Evolutionary conservation across 2,329 filamentous ascomycete species (phyloP), one percentile per base, ranked within the genome.

Genomic region (Monilinia vaccinii-corymbosi): DNA sequence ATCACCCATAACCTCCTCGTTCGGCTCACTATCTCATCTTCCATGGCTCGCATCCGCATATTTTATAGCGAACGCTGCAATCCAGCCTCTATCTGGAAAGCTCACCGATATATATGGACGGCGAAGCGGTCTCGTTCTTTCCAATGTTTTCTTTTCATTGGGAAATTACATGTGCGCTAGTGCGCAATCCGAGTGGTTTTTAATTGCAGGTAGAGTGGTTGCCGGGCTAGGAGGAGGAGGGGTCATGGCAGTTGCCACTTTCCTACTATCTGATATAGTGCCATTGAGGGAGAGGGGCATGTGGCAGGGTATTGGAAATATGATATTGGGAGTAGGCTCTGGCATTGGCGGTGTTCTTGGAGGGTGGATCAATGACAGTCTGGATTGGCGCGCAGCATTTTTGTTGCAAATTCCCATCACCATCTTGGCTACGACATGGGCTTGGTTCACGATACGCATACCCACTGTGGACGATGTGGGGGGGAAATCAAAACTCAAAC

Each of bases 281-380:
- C 56, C 56, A 21, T 28, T 59, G 31, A 34, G 56, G 34, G 50
- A 45, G 13, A 47, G 56, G 23, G 56, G 56, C n/a, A 52, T 59
- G n/a, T 92, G 86, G 84, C 88, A 91, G 71, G 88, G 88, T 0
- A 76, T 77, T 62, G 77, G 90, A 68, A 92, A 91, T 71, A 80
- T 91, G 63, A 78, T 91, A 49, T 90, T 81, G 67, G 86, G 86
- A 0, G 74, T 78, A n/a, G 89, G 88, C n/a, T 81, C 86, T 3
- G 82, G 83, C 7, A 77, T 79, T 5, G 89, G 89, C 1, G 88
- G 85, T 8, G 87, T 88, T 0, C 65, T 93, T 0, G 89, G 83
- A 64, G 88, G 89, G 2, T 71, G 89, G 8, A 72, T 91, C 13
- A 82, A 86, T 0, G 88, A 91, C 71, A 81, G 78, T 5, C 78